Base-by-base conservation (phyloP, 2,329 filamentous ascomycete species). In the Cyphellophora attinorum region DNA sequence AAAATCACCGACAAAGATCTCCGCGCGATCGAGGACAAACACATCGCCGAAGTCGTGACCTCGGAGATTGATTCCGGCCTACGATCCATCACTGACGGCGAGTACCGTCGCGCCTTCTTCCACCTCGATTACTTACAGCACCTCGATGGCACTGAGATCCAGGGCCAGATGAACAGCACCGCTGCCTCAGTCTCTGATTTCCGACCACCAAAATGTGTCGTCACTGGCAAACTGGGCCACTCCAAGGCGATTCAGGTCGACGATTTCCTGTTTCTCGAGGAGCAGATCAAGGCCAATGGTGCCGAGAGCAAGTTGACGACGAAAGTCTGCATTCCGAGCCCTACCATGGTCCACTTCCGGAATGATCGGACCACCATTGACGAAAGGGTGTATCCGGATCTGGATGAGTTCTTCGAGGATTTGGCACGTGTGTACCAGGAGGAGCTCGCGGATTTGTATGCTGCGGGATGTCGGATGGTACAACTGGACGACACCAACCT, bases 281-380 rank as follows among this genome's bases (percentile, higher is more conserved):
- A 57, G 18, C 60, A 61, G 29, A 67, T 72, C 51, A 53, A 51
- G 11, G 33, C 28, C 13, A 40, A 38, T 4, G 38, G 39, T n/a
- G 35, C 34, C 15, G 27, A 23, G 13, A 27, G 33, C 15, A 48
- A 51, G 16, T 42, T 42, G 6, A 46, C 34, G 6, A 29, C 43
- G 27, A 75, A 75, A 52, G 70, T 74, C 19, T 70, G 67, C 59
- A 74, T 75, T 40, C 70, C 71, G 3, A 64, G 58, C 27, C 71
- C 71, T 10, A 74, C 71, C n/a, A 74, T 74, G 70, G 64, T 74
- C 33, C 70, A 74, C 51, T 74, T 75, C 62, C 66, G 70, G 38
- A 68, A 69, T 40, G 67, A 64, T 8, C 60, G 70, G 19, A 67
- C 70, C 14, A 61, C 60, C 46, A 74, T 74, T 51, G 62, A 67